Evolutionary conservation across 805 yeast genomes (phyloP), one percentile per base, ranked within the genome.

Genomic region (Barnettozyma sucrosica): DNA sequence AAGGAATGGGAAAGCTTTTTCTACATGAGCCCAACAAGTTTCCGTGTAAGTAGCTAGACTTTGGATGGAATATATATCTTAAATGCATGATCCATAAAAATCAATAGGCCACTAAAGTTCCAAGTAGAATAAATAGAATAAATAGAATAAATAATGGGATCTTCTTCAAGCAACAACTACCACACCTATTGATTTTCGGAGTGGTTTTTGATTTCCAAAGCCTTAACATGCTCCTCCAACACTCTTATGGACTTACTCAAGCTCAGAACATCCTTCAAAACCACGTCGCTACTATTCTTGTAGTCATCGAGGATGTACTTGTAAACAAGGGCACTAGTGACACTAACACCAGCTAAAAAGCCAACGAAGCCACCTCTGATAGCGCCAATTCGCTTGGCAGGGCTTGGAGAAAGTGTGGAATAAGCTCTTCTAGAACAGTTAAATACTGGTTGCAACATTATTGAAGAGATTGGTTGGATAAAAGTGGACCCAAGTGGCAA

Each of bases 291-390:
- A 55, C 92, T 77, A 51, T 75, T 71, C 63, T 83, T 81, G 74
- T 85, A 86, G 65, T 85, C 85, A 59, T 87, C 93, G 49, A 86
- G 66, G 55, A 86, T 71, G 66, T 86, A 88, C 64, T 79, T 83
- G 71, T 88, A 88, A 14, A 90, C 81, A 7, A 79, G 85, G 47
- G 76, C 76, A 3, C 95, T 90, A 16, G 95, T 84, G 52, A 76
- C 63, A 20, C 88, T 71, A 34, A 83, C 85, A 40, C 96, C 96
- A 26, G 81, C 70, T 46, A 88, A 74, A 66, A 88, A 89, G 2
- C 96, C 96, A 46, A 86, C 69, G 52, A 88, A 70, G 5, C 72
- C 75, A 16, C 76, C 75, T 46, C 72, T 69, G 55, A 71, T 61
- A 14, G 72, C 74, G 10, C 75, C 74, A 36, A 68, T 62, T 47